Percentiles rank a stretch among this genome's conserved stretches.
These are phyloP conservation scores for Dacryopinax primogenitus DNA, from an alignment of 768 basidiomycete species.

Conservation along the genomic window DNA sequence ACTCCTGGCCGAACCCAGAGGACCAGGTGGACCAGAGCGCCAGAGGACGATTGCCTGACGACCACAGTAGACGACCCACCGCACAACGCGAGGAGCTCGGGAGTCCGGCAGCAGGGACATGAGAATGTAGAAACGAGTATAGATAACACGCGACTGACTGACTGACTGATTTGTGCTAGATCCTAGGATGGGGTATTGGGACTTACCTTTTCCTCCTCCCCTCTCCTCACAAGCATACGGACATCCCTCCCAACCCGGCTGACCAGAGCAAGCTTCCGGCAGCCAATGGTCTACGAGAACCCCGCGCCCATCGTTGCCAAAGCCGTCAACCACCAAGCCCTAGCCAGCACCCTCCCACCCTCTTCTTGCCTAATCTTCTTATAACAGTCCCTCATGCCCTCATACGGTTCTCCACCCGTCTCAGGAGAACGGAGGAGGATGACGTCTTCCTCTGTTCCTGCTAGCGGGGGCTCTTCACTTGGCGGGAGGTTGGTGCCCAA, in stretches of 20 bases:
- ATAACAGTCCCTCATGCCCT: slow-evolving; percentile 58
- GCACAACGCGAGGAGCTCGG: no score
- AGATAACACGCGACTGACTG: no score
- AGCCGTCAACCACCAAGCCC: slow-evolving; percentile 64
- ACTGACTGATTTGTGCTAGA: no score
- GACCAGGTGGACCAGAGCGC: no score
- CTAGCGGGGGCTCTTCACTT: slow-evolving; percentile 43
- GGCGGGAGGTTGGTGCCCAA: slow-evolving; percentile 31
- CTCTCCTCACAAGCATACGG: background rate
- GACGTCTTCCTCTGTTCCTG: slow-evolving; percentile 65
- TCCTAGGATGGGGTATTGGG: no score
- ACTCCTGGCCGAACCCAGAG: no score
- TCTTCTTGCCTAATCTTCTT: slow-evolving; percentile 71
- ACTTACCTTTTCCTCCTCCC: background rate
- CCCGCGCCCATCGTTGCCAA: slow-evolving; percentile 5
- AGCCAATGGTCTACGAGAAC: background rate
- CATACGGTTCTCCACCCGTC: slow-evolving; percentile 66
- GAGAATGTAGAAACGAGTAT: no score
- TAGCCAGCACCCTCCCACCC: slow-evolving; percentile 57
- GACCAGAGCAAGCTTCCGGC: background rate
- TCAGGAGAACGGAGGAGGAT: slow-evolving; percentile 47
- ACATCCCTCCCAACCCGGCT: background rate
- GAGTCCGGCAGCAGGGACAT: no score
- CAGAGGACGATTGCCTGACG: no score
- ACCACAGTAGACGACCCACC: no score